These are phyloP conservation scores for Hibiscus syriacus DNA, from an alignment of 345 rosid genomes.

Conservation along the genomic window DNA sequence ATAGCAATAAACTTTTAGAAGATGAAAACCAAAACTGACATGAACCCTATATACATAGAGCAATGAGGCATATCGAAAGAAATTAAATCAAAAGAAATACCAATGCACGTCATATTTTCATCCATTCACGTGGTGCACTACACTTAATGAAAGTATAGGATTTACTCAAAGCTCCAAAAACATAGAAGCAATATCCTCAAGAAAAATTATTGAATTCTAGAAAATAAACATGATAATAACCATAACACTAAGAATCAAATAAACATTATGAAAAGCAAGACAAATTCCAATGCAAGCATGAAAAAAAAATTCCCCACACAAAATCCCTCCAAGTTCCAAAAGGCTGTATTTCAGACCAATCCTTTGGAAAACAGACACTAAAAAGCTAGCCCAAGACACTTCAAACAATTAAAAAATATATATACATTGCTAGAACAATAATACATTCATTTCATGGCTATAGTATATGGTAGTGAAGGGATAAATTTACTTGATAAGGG, in stretches of 20 bases:
- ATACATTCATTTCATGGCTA: not conserved
- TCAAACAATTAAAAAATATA: not conserved
- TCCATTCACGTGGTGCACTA: no score
- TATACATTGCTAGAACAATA: not conserved
- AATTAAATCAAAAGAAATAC: not conserved
- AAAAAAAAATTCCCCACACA: no score
- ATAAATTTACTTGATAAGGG: slow-evolving; percentile 61
- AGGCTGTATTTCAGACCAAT: not conserved
- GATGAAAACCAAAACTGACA: not conserved
- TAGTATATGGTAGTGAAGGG: not conserved
- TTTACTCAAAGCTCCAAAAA: no score
- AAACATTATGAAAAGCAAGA: no score
- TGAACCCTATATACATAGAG: not conserved
- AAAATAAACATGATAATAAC: no score
- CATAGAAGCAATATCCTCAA: no score
- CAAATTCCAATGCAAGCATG: no score
- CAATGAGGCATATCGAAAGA: not conserved
- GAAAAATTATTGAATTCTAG: no score
- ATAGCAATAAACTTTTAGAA: no score
- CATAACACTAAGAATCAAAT: no score
- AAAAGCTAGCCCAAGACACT: not conserved
- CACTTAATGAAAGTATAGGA: no score
- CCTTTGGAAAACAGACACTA: not conserved
- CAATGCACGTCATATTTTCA: not conserved
- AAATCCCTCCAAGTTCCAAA: not conserved